Conservation (phyloP, 257 asterid genomes). For the Prunella vulgaris region DNA sequence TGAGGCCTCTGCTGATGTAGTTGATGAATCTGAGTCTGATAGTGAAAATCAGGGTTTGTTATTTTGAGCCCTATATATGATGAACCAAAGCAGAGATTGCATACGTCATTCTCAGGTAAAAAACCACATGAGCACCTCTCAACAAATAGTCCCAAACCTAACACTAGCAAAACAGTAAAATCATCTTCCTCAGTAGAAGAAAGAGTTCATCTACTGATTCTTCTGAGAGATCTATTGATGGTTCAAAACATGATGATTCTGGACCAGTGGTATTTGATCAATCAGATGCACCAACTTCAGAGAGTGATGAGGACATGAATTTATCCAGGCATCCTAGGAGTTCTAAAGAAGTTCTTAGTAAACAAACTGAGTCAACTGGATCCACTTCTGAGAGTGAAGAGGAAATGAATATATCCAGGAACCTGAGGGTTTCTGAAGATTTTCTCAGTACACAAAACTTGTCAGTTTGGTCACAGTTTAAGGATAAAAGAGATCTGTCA, state of each 20-base stretch:
- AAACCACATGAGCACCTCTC: constrained; percentile 25
- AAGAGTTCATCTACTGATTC: constrained; percentile 33
- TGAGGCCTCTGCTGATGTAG: constrained; percentile 38
- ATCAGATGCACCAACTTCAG: constrained; percentile 47
- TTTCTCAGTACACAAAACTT: constrained; percentile 13
- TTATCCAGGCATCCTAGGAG: constrained; percentile 4
- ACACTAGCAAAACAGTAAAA: constrained; percentile 30
- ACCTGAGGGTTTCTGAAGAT: constrained; percentile 13
- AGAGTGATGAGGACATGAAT: constrained; percentile 39
- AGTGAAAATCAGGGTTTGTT: constrained; percentile 32
- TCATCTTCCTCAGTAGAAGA: constrained; percentile 25
- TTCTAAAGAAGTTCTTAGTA: constrained; percentile 14
- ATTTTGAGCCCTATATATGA: constrained; percentile 37
- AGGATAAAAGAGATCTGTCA: constrained; percentile 20
- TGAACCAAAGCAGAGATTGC: constrained; percentile 37
- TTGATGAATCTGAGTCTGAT: constrained; percentile 64
- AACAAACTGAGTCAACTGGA: constrained; percentile 11
- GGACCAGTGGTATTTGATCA: constrained; percentile 42
- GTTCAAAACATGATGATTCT: constrained; percentile 18
- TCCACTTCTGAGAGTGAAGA: background rate
- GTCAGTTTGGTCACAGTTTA: constrained; percentile 20
- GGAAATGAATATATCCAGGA: background rate
- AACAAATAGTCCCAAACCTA: constrained; percentile 24
- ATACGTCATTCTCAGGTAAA: constrained; percentile 38
- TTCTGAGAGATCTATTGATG: constrained; percentile 29